phyloP scores from a whole-genome alignment of 371 early-diverging fungal genomes.

The Neoconidiobolus thromboides region DNA sequence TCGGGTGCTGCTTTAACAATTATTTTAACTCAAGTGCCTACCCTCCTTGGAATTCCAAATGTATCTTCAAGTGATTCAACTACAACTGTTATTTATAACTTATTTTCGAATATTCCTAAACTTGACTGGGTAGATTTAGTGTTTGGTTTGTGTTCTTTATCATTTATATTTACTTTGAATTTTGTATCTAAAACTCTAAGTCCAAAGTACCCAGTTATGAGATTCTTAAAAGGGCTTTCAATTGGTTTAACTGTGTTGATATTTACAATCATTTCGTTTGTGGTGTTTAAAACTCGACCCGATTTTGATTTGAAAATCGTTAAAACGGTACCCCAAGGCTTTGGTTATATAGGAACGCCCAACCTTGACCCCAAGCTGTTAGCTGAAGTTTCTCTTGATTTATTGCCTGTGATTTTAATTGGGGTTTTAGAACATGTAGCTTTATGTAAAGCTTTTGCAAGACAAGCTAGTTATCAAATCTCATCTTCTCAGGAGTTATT shows the following conservation, averaged over 20 bases:
- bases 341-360: constrained; percentile 33
- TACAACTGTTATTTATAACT: not conserved
- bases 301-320: constrained; percentile 28
- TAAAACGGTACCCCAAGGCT: constrained; percentile 46
- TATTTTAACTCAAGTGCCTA: constrained; percentile 43
- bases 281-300: constrained; percentile 10
- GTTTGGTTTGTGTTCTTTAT: not conserved
- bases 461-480: constrained; percentile 23
- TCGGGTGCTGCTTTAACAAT: constrained; percentile 50
- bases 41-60: constrained; percentile 42
- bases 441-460: constrained; percentile 60
- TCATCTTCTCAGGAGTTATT: constrained; percentile 65
- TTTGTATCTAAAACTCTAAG: not conserved
- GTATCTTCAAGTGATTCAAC: constrained; percentile 25
- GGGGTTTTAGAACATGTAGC: constrained; percentile 61
- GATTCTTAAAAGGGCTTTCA: too few relatives aligned
- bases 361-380: constrained; percentile 4
- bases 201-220: constrained; percentile 8
- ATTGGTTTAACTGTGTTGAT: constrained; percentile 18
- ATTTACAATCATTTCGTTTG: constrained; percentile 23
- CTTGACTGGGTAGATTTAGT: not conserved
- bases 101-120: not conserved
- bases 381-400: constrained; percentile 22
- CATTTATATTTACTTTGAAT: not conserved
- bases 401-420: constrained; percentile 7